Evolutionary conservation across 2,329 filamentous ascomycete genomes (phyloP).

Genomic region (Fusarium clavum): DNA sequence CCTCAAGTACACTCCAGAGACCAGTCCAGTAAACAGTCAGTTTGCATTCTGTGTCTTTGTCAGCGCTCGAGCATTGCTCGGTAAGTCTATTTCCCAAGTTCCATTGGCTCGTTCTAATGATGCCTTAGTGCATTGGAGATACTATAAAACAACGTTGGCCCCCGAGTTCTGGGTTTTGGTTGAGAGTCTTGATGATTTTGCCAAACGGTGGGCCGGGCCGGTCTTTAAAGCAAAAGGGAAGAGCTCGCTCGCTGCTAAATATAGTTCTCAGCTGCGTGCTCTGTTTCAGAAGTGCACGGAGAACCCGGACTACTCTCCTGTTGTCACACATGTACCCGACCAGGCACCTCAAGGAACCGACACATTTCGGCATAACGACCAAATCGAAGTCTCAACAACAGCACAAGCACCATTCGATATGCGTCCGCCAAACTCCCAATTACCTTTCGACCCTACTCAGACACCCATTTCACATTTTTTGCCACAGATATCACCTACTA

Average conservation of each 20-base stretch:
- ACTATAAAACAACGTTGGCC: slow-evolving; percentile 30
- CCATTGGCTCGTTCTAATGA: accelerated
- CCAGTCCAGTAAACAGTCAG: slow-evolving; percentile 47
- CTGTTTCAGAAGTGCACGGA: slow-evolving; percentile 17
- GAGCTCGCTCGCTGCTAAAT: slow-evolving; percentile 17
- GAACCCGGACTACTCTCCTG: slow-evolving; percentile 6
- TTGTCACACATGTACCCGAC: not conserved
- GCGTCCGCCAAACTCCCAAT: not conserved
- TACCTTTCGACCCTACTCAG: not conserved
- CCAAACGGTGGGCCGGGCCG: slow-evolving; percentile 45
- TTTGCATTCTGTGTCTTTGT: slow-evolving; percentile 61
- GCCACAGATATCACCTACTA: slow-evolving; percentile 24
- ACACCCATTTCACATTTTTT: not conserved
- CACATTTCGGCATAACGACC: accelerated
- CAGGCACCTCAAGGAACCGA: not conserved
- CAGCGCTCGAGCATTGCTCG: slow-evolving; percentile 56
- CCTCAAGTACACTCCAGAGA: slow-evolving; percentile 51
- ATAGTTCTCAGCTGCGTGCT: slow-evolving; percentile 14
- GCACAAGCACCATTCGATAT: not conserved
- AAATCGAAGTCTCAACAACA: accelerated
- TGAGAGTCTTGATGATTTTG: slow-evolving; percentile 47
- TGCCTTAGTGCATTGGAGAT: slow-evolving; percentile 32
- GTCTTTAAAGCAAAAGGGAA: not conserved
- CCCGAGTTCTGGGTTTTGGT: slow-evolving; percentile 48
- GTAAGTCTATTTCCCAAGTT: not conserved